Percentiles rank a stretch among this genome's conserved stretches.
phyloP scores from a whole-genome alignment of 257 asterid genomes.

The Catharanthus roseus region DNA sequence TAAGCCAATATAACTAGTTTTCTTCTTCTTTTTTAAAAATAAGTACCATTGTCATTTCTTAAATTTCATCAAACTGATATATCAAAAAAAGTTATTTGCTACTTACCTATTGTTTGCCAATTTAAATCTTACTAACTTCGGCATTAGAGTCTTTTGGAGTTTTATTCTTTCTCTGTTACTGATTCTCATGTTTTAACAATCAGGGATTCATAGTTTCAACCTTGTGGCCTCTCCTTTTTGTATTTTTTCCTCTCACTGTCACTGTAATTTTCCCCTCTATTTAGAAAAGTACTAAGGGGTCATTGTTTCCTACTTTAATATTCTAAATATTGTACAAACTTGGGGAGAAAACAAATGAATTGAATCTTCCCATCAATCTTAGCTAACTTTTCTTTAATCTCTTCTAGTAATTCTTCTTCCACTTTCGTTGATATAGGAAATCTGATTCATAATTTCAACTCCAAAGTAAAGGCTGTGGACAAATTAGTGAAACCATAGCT shows the following conservation, averaged over 20 bases:
- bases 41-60: too few relatives aligned
- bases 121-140: too few relatives aligned
- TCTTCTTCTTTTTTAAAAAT: too few relatives aligned
- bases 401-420: constrained; percentile 1
- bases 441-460: background rate
- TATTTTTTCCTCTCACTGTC: background rate
- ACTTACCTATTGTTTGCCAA: too few relatives aligned
- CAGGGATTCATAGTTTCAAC: too few relatives aligned
- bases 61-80: too few relatives aligned
- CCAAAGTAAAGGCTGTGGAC: constrained; percentile 43
- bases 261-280: background rate
- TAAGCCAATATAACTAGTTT: too few relatives aligned
- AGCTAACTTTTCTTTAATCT: constrained; percentile 1
- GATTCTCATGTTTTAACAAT: too few relatives aligned
- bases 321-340: background rate
- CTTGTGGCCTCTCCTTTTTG: background rate
- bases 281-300: background rate
- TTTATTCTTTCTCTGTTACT: too few relatives aligned
- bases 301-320: background rate
- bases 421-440: constrained; percentile 6
- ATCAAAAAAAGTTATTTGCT: too few relatives aligned
- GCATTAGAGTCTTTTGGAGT: too few relatives aligned
- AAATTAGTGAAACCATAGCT: constrained; percentile 59
- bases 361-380: constrained; percentile 7
- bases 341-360: background rate